Evolutionary conservation across 73 alveolate species (phyloP).

Genomic region (Chromera velia): DNA sequence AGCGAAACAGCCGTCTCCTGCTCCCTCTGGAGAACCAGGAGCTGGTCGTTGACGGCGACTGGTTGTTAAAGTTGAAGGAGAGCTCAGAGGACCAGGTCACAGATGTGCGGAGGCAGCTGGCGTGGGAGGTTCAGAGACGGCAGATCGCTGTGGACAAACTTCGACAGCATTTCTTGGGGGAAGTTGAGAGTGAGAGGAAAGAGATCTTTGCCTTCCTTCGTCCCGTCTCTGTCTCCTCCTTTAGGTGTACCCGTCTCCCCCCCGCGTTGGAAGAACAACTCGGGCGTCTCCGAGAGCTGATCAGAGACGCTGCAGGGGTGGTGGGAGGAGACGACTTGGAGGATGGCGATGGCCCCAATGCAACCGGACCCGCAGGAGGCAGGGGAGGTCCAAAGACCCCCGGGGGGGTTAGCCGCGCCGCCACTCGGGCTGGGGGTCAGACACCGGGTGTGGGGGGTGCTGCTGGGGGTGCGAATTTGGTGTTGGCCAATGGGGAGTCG

Average conservation of each 20-base stretch:
- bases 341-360: too few relatives aligned
- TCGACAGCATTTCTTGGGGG: constrained; percentile 50
- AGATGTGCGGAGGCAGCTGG: constrained; percentile 56
- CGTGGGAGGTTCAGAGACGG: constrained; percentile 68
- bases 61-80: constrained; percentile 49
- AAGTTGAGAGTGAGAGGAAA: constrained; percentile 60
- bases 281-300: constrained; percentile 14
- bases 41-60: constrained; percentile 55
- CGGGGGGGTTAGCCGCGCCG: too few relatives aligned
- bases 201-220: constrained; percentile 60
- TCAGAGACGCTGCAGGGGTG: too few relatives aligned
- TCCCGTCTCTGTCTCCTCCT: constrained; percentile 57
- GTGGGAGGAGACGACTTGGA: too few relatives aligned
- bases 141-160: constrained; percentile 52
- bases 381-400: too few relatives aligned
- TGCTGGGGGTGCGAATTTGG: too few relatives aligned
- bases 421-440: too few relatives aligned
- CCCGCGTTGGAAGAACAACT: constrained; percentile 50
- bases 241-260: constrained; percentile 63
- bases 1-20: too few relatives aligned
- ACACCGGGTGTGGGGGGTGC: too few relatives aligned
- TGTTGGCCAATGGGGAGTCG: too few relatives aligned
- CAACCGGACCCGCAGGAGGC: too few relatives aligned
- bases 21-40: too few relatives aligned
- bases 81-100: constrained; percentile 13